phyloP scores from a whole-genome alignment of 2,329 filamentous ascomycete species.

The Fusarium lateritium region DNA sequence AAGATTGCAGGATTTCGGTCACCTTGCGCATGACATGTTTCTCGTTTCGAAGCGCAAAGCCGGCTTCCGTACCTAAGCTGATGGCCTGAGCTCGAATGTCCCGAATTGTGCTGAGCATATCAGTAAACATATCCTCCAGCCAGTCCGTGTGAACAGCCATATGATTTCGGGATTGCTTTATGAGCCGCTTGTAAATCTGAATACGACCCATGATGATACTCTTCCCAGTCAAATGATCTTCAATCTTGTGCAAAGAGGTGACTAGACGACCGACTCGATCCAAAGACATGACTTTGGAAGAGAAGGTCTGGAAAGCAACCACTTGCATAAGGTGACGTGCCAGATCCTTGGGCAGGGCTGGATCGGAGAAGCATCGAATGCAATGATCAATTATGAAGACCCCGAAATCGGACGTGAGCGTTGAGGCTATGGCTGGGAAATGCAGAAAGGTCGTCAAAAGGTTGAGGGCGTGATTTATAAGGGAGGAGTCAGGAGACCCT shows the following conservation, averaged over 20 bases:
- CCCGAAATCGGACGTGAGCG: conserved; percentile 83
- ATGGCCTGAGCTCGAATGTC: conserved; percentile 85
- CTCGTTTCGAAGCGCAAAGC: conserved; percentile 78
- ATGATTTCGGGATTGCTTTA: conserved; percentile 77
- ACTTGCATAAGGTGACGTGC: conserved; percentile 85
- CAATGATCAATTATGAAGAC: conserved; percentile 85
- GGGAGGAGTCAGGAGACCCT: conserved; percentile 73
- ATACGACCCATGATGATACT: conserved; percentile 84
- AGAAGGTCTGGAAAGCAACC: conserved; percentile 84
- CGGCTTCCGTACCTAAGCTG: conserved; percentile 78
- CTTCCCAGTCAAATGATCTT: conserved; percentile 82
- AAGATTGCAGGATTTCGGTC: conserved; percentile 72
- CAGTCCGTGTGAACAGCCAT: conserved; percentile 84
- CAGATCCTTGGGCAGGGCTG: conserved; percentile 80
- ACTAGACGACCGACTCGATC: conserved; percentile 81
- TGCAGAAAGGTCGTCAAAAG: conserved; percentile 84
- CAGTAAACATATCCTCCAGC: conserved; percentile 85
- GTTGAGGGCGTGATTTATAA: conserved; percentile 83
- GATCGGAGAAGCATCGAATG: conserved; percentile 80
- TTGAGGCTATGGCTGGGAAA: conserved; percentile 77
- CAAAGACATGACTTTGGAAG: conserved; percentile 78
- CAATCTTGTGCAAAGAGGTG: conserved; percentile 78
- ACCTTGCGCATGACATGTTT: conserved; percentile 76
- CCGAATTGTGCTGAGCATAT: conserved; percentile 83
- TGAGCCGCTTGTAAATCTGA: conserved; percentile 81